Base-by-base conservation (phyloP, 2,329 filamentous ascomycete species). In the Monosporascus sp. region DNA sequence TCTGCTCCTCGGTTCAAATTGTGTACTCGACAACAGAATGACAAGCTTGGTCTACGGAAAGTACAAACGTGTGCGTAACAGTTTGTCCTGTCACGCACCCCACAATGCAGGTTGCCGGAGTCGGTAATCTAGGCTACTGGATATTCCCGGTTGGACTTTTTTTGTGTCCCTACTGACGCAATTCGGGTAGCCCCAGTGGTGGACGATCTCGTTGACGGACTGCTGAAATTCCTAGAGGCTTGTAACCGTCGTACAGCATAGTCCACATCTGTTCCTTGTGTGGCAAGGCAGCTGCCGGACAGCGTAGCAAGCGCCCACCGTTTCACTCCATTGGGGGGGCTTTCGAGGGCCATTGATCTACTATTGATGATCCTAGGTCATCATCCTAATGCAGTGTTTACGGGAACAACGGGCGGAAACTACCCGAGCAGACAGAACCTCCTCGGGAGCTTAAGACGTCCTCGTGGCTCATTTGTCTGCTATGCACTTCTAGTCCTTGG, bases 101-200 rank as follows among this genome's bases (percentile, higher is more conserved):
- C 60, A 62, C 60, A 57, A 60, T 63, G 58, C 58, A 57, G 45
- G 52, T 50, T 58, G 55, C 62, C 60, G 60, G 58, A 60, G 59
- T 62, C 62, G 60, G 60, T 53, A 55, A 46, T 47, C 59, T 55
- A 55, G 55, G 51, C 54, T 43, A 38, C 56, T 56, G 59, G 59
- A 52, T 53, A 52, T 53, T 41, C n/a, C 37, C 41, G 50, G 59
- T 58, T 58, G 45, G 45, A 44, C 50, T 50, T 51, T 44, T 48
- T 52, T 52, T 54, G 57, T 59, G 54, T 55, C 58, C 54, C 57
- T 56, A 52, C 55, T 57, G 59, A 60, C 53, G 59, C 59, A 58
- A 61, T 58, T 41, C 17, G 40, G 20, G 48, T 16, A 20, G n/a
- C 22, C 27, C n/a, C 41, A 16, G 20, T 14, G 20, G n/a, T 17